These are phyloP conservation scores for Tremella yokohamensis DNA, from an alignment of 768 basidiomycete species.

Conservation along the genomic window DNA sequence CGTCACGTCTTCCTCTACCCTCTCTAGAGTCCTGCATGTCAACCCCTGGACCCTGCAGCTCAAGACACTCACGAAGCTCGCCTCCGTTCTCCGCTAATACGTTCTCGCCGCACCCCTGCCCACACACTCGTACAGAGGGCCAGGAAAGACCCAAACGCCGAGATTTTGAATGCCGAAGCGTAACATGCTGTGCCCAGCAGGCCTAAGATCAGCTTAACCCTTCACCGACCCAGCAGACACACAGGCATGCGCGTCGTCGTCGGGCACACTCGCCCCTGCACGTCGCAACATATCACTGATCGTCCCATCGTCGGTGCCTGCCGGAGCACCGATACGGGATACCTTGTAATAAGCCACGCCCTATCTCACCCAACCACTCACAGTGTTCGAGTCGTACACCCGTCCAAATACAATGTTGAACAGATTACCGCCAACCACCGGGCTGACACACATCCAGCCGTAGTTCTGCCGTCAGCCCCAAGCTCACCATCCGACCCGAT, in stretches of 20 bases:
- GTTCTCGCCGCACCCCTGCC: slow-evolving; percentile 28
- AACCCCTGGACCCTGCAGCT: too few relatives aligned
- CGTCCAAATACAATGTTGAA: slow-evolving; percentile 80
- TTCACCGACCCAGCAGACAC: slow-evolving; percentile 4
- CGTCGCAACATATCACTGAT: slow-evolving; percentile 2
- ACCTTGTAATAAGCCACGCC: not conserved
- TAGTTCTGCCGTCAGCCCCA: slow-evolving; percentile 64
- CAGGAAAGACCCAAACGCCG: slow-evolving; percentile 27
- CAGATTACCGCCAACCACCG: slow-evolving; percentile 70
- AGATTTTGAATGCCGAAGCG: slow-evolving; percentile 34
- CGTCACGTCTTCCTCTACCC: too few relatives aligned
- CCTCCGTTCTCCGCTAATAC: slow-evolving; percentile 14
- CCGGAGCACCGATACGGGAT: not conserved
- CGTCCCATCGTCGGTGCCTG: not conserved
- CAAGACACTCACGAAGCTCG: slow-evolving; percentile 6
- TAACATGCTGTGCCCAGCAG: slow-evolving; percentile 42
- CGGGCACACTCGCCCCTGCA: slow-evolving; percentile 20
- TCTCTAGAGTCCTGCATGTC: too few relatives aligned
- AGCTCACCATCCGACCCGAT: not conserved
- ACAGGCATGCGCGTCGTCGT: slow-evolving; percentile 38
- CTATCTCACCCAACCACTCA: slow-evolving; percentile 13
- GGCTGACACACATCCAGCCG: slow-evolving; percentile 72
- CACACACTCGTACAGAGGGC: slow-evolving; percentile 29
- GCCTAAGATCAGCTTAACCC: slow-evolving; percentile 17
- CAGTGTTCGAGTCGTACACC: slow-evolving; percentile 70